These are phyloP conservation scores for Silene coronaria DNA, from an alignment of 179 eudicot species.

Conservation along the genomic window DNA sequence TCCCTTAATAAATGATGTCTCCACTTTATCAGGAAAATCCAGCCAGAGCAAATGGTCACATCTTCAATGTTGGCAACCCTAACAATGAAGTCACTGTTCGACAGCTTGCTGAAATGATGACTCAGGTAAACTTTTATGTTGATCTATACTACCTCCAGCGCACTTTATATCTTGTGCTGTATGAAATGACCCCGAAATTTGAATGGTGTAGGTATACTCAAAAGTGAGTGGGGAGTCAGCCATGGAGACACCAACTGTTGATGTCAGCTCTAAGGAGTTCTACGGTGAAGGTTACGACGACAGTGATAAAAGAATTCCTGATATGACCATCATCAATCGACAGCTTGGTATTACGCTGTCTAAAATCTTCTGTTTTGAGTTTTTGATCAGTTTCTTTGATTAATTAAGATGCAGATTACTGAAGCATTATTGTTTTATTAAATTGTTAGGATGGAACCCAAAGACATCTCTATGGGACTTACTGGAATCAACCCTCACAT, in stretches of 20 bases:
- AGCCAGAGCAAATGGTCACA: slow-evolving; percentile 84
- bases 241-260: slow-evolving; percentile 63
- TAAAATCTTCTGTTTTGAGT: not conserved
- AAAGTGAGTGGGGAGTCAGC: slow-evolving; percentile 71
- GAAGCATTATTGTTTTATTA: not conserved
- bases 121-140: slow-evolving; percentile 41
- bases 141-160: not conserved
- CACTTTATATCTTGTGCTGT: not conserved
- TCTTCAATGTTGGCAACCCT: slow-evolving; percentile 96
- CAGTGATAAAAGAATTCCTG: slow-evolving; percentile 91
- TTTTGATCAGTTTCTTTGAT: not conserved
- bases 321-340: slow-evolving; percentile 86
- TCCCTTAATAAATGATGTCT: not conserved
- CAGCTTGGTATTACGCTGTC: slow-evolving; percentile 55
- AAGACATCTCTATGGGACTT: slow-evolving; percentile 94
- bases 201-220: slow-evolving; percentile 49
- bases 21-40: slow-evolving; percentile 71
- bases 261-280: slow-evolving; percentile 80
- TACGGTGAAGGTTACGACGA: slow-evolving; percentile 90
- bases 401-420: not conserved
- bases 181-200: not conserved
- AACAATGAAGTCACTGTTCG: slow-evolving; percentile 96
- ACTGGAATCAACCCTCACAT: slow-evolving; percentile 92
- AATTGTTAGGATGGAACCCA: slow-evolving; percentile 71
- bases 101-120: slow-evolving; percentile 99